Percentiles rank a stretch among this genome's conserved stretches.
These are phyloP conservation scores for Salix viminalis DNA, from an alignment of 345 rosid genomes.

Conservation along the genomic window DNA sequence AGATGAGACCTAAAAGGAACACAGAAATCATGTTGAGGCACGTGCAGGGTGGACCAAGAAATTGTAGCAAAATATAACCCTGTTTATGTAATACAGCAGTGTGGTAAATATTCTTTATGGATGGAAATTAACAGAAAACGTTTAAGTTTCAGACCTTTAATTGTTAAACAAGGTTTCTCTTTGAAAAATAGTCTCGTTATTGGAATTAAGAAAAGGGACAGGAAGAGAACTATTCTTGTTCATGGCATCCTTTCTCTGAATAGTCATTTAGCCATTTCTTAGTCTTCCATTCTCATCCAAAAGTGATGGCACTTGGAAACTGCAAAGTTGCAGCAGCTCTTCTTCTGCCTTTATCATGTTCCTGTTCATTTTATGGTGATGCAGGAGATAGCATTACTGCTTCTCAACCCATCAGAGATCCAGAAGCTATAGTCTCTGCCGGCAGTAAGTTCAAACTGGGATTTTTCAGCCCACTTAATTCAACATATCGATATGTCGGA, in stretches of 20 bases:
- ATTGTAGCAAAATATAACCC: too few species aligned
- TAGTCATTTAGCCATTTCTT: too few species aligned
- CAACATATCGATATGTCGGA: constrained; percentile 3
- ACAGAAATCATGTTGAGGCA: too few species aligned
- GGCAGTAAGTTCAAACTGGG: neutral
- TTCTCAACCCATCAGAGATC: constrained; percentile 3
- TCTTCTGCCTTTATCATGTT: neutral
- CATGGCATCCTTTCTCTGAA: neutral
- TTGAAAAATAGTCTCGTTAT: too few species aligned
- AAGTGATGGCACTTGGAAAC: neutral
- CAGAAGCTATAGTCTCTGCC: neutral
- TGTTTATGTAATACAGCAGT: too few species aligned
- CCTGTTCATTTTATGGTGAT: neutral
- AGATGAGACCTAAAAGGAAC: too few species aligned
- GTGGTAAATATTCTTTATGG: too few species aligned
- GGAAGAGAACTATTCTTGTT: neutral
- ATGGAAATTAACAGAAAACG: too few species aligned
- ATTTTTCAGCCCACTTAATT: neutral
- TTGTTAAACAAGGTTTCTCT: too few species aligned
- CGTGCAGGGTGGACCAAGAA: too few species aligned
- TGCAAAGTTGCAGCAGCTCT: neutral
- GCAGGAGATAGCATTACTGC: neutral
- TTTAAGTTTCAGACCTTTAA: too few species aligned
- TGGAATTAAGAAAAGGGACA: neutral
- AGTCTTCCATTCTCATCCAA: neutral